Base-by-base conservation (phyloP, 2,329 filamentous ascomycete species). In the Scedosporium dehoogii region DNA sequence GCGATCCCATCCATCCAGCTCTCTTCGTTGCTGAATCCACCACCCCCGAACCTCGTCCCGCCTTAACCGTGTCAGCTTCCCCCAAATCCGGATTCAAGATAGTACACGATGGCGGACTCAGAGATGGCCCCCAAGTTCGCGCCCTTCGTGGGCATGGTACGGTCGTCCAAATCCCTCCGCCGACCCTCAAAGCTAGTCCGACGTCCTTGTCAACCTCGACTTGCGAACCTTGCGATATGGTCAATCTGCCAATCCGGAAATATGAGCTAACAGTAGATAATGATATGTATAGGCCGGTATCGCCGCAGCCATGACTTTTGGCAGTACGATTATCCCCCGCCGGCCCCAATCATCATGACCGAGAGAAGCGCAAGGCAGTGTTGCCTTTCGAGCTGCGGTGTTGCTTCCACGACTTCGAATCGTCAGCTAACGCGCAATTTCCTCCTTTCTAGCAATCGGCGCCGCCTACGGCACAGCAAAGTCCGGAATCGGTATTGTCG, bases 401-500 rank as follows among this genome's bases (percentile, higher is more conserved):
- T 16, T 48, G 56, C 25, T 27, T 61, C 41, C 64, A 65, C 42
- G 65, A 65, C 64, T 63, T n/a, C 23, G 51, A 23, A 65, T 59
- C 64, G 58, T 62, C 55, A 48, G 27, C 51, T 64, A 29, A 61
- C 58, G 33, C 65, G 14, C 33, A 38, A 60, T 63, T 42, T 38
- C 63, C 48, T 61, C 6, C 14, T 29, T 33, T 42, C 69, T 65
- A 85, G 82, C 78, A 70, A 76, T 83, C 67, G 91, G 91, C 70
- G 91, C 91, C 69, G 91, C 91, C 65, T 94, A 92, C 75, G 91
- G 91, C 67, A 96, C 91, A 62, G 89, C 91, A 44, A 96, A 93
- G 76, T 91, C 91, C 48, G 91, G 91, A 67, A 92, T 94, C 72
- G 90, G 90, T 70, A 96, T 96, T 70, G 86, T 89, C 41, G 91